These are phyloP conservation scores for Mucuna pruriens DNA, from an alignment of 306 rosid species.

Conservation along the genomic window DNA sequence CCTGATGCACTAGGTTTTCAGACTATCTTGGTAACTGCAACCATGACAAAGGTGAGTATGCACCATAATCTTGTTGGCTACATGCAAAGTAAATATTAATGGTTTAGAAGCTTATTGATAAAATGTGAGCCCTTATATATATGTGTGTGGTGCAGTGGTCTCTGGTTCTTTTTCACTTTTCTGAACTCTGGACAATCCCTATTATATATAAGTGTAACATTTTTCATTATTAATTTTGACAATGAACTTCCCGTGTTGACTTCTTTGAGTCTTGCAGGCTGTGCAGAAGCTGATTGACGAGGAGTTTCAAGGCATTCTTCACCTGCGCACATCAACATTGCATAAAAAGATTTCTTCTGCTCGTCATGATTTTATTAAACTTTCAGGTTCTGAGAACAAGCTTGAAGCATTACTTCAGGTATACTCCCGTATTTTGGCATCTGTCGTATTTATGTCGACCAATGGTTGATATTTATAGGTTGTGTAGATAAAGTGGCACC, in stretches of 20 bases:
- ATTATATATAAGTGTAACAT: neutral
- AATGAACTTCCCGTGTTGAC: conserved; percentile 27
- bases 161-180: neutral
- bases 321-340: conserved; percentile 86
- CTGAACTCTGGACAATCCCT: conserved; percentile 3
- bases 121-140: neutral
- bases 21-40: conserved; percentile 91
- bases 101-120: neutral
- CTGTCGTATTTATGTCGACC: conserved; percentile 8
- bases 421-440: conserved; percentile 5
- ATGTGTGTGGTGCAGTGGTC: neutral
- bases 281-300: conserved; percentile 91
- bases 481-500: conserved; percentile 1
- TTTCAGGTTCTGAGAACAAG: conserved; percentile 95
- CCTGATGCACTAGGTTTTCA: conserved; percentile 78
- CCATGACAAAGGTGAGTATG: conserved; percentile 80
- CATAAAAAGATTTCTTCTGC: conserved; percentile 92
- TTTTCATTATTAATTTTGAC: conserved; percentile 21
- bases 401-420: conserved; percentile 95
- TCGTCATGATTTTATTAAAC: conserved; percentile 91
- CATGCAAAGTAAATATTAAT: conserved; percentile 10
- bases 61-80: conserved; percentile 31
- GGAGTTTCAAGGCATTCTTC: conserved; percentile 91
- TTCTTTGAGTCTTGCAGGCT: conserved; percentile 61
- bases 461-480: conserved; percentile 28